Evolutionary conservation across 169 alveolate genomes (phyloP), one percentile per base, ranked within the genome.

Genomic region (Cytauxzoon felis): DNA sequence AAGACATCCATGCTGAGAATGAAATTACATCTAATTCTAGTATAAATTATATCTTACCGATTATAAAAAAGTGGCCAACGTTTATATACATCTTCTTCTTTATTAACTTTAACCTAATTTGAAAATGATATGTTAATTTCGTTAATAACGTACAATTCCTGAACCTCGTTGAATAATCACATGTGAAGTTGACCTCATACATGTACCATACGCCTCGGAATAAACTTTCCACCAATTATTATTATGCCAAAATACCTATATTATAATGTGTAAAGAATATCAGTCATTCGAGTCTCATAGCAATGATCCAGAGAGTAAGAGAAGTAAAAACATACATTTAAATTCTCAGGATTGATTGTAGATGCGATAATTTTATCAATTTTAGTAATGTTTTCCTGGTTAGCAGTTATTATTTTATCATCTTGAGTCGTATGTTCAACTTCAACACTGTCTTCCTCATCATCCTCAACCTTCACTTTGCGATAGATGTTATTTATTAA

Each of bases 1-100:
- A 89, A 30, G 3, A 88, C 92, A 47, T 89, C 94, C 82, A 87
- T 85, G 9, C 83, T 73, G 61, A n/a, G n/a, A n/a, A n/a, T n/a
- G n/a, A n/a, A n/a, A n/a, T 19, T 29, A 18, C 41, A 33, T 51
- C 29, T 16, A 13, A 48, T 1, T 21, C 16, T 6, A 51, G 2
- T 51, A 16, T 16, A 7, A 6, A 59, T 27, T 9, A 18, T 18
- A 40, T 5, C 42, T 5, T 43, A 73, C 91, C 93, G 70, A 61
- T 88, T 89, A 66, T 81, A 88, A 53, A 73, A 78, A 45, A 81
- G 70, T 13, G 93, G 93, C 94, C 94, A 89, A 19, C 93, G 51
- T 24, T 70, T 78, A 71, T 89, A 83, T 36, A 88, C 47, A 53
- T 89, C 94, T 60, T 88, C 94, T 41, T 86, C 83, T 8, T 80